Base-by-base conservation (phyloP, 768 basidiomycete genomes). In the Galerina sulciceps region DNA sequence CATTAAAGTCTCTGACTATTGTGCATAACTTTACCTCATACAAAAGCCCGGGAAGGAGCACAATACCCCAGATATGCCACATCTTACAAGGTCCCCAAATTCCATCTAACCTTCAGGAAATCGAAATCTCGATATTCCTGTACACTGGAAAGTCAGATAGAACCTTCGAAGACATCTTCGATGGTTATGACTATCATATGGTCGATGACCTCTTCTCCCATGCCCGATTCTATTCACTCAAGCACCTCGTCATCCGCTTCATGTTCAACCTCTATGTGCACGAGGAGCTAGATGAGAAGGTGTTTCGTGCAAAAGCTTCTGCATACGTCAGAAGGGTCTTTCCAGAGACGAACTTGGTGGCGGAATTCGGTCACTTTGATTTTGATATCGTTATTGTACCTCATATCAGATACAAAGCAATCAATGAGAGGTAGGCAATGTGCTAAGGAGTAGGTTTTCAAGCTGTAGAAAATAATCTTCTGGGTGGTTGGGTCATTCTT, bases 191-290 rank as follows among this genome's bases (percentile, higher is more conserved):
- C 13, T 61, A 53, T 10, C 38, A 42, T 15, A 22, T 56, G 42
- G 44, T 61, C 0, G 60, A 61, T 18, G 51, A 57, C 13, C 44
- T 61, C 22, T 61, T 61, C 60, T 51, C 55, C 10, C 55, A 57
- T 18, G 38, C 37, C n/a, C 45, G 47, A 9, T 61, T 57, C 44
- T 47, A 49, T 9, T 47, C 23, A 18, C 60, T 61, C 51, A 53
- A 41, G 20, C 36, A 47, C 34, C 31, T 61, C 35, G 37, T 41
- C 17, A 40, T 61, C 31, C 15, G 34, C 17, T 53, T 61, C 10
- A 22, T 22, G 22, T 61, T 57, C 41, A 54, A 61, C 36, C 15
- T 57, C 13, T 48, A 54, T 23, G 6, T 36, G 14, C 20, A 47
- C 6, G 43, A 57, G 17, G 15, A 4, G 22, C 10, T 18, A 10